These are phyloP conservation scores for Allodekkera sacchari DNA, from an alignment of 805 yeast species.

Conservation along the genomic window DNA sequence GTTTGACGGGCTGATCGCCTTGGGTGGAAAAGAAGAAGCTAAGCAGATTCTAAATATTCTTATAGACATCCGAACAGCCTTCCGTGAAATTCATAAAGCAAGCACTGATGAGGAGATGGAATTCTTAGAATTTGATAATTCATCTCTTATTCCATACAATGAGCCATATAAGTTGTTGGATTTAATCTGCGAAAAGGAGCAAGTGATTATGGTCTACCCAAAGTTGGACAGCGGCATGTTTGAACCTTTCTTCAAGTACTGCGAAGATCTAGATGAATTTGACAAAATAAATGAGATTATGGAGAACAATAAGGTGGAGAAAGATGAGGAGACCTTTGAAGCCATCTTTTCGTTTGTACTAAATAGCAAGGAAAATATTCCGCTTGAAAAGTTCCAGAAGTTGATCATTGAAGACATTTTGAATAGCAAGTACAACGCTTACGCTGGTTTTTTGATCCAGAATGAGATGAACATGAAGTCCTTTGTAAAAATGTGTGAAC, in stretches of 20 bases:
- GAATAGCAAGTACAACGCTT: slow-evolving; percentile 4
- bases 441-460: slow-evolving; percentile 4
- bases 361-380: slow-evolving; percentile 3
- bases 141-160: slow-evolving; percentile 11
- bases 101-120: slow-evolving; percentile 4
- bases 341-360: slow-evolving; percentile 5
- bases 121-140: slow-evolving; percentile 6
- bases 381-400: slow-evolving; percentile 10
- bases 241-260: slow-evolving; percentile 10
- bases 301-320: slow-evolving; percentile 4
- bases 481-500: slow-evolving; percentile 7
- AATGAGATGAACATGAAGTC: slow-evolving; percentile 7
- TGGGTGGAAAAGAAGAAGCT: slow-evolving; percentile 9
- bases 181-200: slow-evolving; percentile 11
- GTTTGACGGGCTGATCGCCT: slow-evolving; percentile 8
- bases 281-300: slow-evolving; percentile 5
- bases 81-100: slow-evolving; percentile 6
- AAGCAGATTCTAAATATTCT: slow-evolving; percentile 15
- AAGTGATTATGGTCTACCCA: slow-evolving; percentile 15
- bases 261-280: slow-evolving; percentile 7
- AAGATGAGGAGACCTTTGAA: slow-evolving; percentile 4
- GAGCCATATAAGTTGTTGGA: slow-evolving; percentile 18
- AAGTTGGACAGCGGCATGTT: slow-evolving; percentile 10
- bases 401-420: slow-evolving; percentile 6
- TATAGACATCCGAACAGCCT: slow-evolving; percentile 10